These are phyloP conservation scores for Prunus fruticosa DNA, from an alignment of 306 rosid genomes.

Conservation along the genomic window DNA sequence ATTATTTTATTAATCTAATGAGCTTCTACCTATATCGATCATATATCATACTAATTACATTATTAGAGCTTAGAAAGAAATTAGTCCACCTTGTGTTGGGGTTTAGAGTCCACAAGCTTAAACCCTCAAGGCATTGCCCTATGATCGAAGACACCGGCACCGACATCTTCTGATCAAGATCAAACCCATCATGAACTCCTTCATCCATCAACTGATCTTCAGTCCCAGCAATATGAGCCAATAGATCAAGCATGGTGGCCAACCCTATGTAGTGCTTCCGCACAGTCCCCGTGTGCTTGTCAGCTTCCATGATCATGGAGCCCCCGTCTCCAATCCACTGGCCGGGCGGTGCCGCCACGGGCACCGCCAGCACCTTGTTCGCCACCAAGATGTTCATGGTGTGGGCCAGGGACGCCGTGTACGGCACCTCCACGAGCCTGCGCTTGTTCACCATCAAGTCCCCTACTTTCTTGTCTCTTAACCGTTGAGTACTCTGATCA, in stretches of 20 bases:
- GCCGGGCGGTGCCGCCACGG: constrained; percentile 92
- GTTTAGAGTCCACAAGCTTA: constrained; percentile 84
- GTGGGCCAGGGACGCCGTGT: constrained; percentile 73
- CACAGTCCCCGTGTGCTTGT: constrained; percentile 55
- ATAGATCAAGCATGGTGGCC: constrained; percentile 84
- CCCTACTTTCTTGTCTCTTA: constrained; percentile 50
- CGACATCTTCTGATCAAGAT: constrained; percentile 66
- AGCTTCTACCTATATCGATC: too few relatives aligned
- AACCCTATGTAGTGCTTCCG: constrained; percentile 87
- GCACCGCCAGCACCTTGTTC: constrained; percentile 66
- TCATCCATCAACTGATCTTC: constrained; percentile 33
- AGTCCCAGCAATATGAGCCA: constrained; percentile 73
- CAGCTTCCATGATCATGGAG: constrained; percentile 80
- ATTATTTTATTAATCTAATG: too few relatives aligned
- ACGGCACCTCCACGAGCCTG: constrained; percentile 83
- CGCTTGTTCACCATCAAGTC: constrained; percentile 58
- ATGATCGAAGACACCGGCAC: constrained; percentile 63
- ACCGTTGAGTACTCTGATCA: constrained; percentile 3
- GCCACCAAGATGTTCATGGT: constrained; percentile 77
- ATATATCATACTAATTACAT: not conserved
- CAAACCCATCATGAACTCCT: constrained; percentile 10
- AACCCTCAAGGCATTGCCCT: constrained; percentile 70
- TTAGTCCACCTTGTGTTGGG: constrained; percentile 64
- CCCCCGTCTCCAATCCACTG: constrained; percentile 96
- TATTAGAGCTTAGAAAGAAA: not conserved